Conservation (phyloP, 1,284 basidiomycete genomes). For the Ceratobasidium sp. region DNA sequence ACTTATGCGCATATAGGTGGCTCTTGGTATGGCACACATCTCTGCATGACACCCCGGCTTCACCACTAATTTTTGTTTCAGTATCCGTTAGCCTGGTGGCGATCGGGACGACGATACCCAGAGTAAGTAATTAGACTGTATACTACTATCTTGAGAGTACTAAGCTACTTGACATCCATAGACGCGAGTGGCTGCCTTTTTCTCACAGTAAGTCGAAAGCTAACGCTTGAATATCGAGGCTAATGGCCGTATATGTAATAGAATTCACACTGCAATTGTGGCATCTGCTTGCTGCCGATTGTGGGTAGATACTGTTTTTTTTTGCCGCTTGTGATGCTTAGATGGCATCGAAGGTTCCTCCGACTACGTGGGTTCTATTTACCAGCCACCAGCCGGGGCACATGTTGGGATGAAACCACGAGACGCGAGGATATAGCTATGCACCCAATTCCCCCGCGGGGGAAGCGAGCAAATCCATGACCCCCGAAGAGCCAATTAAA, state of each 20-base stretch:
- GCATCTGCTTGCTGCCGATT: slow-evolving; percentile 30
- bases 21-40: slow-evolving; percentile 14
- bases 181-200: slow-evolving; percentile 34
- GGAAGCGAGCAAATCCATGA: too few species aligned
- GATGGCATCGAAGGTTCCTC: slow-evolving; percentile 9
- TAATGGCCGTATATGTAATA: background rate
- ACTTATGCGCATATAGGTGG: slow-evolving; percentile 27
- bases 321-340: background rate
- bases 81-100: slow-evolving; percentile 28
- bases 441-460: too few species aligned
- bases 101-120: slow-evolving; percentile 26
- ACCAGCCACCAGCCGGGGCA: background rate
- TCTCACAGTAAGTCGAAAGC: slow-evolving; percentile 22
- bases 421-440: too few species aligned
- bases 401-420: too few species aligned
- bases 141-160: background rate
- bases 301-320: slow-evolving; percentile 1
- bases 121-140: background rate
- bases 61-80: background rate
- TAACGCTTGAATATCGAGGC: background rate
- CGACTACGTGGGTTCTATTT: slow-evolving; percentile 36
- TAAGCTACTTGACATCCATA: background rate
- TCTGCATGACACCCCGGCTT: background rate
- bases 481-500: too few species aligned
- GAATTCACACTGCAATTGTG: slow-evolving; percentile 25